Evolutionary conservation across 1,284 basidiomycete species (phyloP), one percentile per base, ranked within the genome.

Genomic region (Coniferiporia weirii): DNA sequence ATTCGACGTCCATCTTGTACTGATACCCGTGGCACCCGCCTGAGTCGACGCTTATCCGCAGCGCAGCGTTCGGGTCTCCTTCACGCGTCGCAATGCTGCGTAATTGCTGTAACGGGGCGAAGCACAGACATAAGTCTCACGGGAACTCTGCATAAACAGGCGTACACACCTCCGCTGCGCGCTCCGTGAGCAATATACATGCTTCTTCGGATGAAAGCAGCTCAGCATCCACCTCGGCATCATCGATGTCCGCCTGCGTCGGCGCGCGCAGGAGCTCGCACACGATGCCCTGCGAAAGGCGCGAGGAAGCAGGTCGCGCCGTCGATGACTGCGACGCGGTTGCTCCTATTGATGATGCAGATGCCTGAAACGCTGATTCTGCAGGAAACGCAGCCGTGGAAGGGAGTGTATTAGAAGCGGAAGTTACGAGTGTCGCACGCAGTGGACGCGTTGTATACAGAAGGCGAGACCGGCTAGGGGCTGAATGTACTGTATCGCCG

Each of bases 11-110:
- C 78, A 96, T 82, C 70, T 91, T 93, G 74, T 95, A 95, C 68
- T 95, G 91, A 68, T 95, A 95, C 35, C 93, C 93, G 66, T 96
- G 93, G 67, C 93, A 95, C 40, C 93, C 94, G 15, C 93, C 93
- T 3, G 89, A 91, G 69, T 95, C 92, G 22, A 96, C 90, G 0
- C 84, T 75, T 66, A 96, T 79, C 61, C 92, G 78, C 13, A 95
- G 75, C 1, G 84, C 87, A 19, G 89, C 79, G 34, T 79, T 66
- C 0, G 82, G 70, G 64, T 88, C 80, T 6, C 78, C 74, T 65
- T 89, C 80, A 13, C 82, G 76, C 40, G 76, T 64, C 7, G 86
- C 75, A 61, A 93, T 85, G 51, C 73, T 69, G 52, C 77, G 75
- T 1, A 93, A 74, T 85, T 89, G 88, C 89, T 92, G 62, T 49